Percentiles rank a stretch among this genome's conserved stretches.
These are phyloP conservation scores for Trypanosoma mega DNA, from an alignment of 208 protist species.

Conservation along the genomic window DNA sequence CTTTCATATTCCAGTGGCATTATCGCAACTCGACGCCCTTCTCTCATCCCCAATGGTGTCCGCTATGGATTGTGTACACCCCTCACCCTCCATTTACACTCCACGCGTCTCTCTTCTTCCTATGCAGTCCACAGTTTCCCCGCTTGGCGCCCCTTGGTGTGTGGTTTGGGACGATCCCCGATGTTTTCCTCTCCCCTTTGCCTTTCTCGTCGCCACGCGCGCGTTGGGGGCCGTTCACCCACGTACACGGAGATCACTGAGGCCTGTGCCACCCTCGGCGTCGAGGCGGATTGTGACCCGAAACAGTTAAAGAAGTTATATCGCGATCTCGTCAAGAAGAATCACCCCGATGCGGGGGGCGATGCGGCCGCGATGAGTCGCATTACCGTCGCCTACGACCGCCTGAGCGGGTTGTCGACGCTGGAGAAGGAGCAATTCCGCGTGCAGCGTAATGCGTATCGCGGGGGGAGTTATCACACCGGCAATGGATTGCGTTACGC, in stretches of 20 bases:
- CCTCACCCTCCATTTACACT: too few species aligned
- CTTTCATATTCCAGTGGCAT: too few species aligned
- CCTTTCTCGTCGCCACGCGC: constrained; percentile 30
- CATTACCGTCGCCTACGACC: constrained; percentile 83
- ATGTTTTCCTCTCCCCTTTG: background rate
- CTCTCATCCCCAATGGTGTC: too few species aligned
- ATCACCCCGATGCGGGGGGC: constrained; percentile 84
- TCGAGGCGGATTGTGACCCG: constrained; percentile 39
- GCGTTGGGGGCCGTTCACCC: constrained; percentile 29
- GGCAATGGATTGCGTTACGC: background rate
- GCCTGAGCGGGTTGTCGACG: constrained; percentile 44
- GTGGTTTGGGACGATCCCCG: constrained; percentile 7
- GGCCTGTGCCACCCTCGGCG: constrained; percentile 48
- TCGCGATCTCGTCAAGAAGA: constrained; percentile 55
- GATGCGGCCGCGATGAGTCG: constrained; percentile 60
- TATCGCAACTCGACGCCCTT: too few species aligned
- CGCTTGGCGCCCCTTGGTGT: constrained; percentile 15
- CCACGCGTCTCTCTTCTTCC: too few species aligned
- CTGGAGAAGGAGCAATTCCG: constrained; percentile 68
- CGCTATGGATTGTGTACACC: too few species aligned
- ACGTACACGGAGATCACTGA: constrained; percentile 55
- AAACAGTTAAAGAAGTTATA: constrained; percentile 63
- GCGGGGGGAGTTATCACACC: constrained; percentile 27
- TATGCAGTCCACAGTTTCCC: too few species aligned
- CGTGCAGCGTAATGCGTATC: constrained; percentile 36